Evolutionary conservation across 257 asterid genomes (phyloP), one percentile per base, ranked within the genome.

Genomic region (Cruciata laevipes): DNA sequence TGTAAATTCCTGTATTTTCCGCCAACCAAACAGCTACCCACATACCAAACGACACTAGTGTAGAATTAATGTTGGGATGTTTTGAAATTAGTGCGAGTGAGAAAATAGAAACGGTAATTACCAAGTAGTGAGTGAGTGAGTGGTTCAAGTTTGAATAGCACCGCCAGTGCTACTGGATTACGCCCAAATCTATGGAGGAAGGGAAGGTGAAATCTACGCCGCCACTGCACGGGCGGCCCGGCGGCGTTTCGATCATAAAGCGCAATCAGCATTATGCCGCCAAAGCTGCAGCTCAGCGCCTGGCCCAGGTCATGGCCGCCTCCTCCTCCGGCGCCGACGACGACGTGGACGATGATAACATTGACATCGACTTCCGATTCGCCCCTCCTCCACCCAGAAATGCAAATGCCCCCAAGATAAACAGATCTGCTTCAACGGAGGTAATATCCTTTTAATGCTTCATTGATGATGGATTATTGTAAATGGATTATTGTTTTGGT

Each of bases 271-370:
- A 93, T 82, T 83, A 65, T 20, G 99, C 99, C 5, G 99, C 99
- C 16, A 93, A 90, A 82, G 99, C 99, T 20, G 99, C 99, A 44
- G 99, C 99, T 53, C 99, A 90, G 83, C 87, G 99, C 13, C 96
- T 93, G 67, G 99, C 99, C 79, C 94, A 90, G 83, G 99, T 90
- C 74, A 93, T 90, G 99, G 97, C 99, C 16, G 89, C 94, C 51
- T 77, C 83, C 56, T 78, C 74, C 63, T 73, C 83, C 56, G 81
- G 80, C 61, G 74, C 83, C 56, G 81, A 80, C 61, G 82, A 84
- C 18, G 89, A 83, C 11, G 81, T 81, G 13, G 94, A 85, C 20
- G 87, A 71, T 4, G 87, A 71, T 4, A 84, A 76, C 16, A 81
- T 71, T 17, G 96, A 79, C 74, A 73, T 85, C 5, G 94, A 86